Evolutionary conservation across 2,329 filamentous ascomycete species (phyloP).

Genomic region (Sarocladium brachiariae): DNA sequence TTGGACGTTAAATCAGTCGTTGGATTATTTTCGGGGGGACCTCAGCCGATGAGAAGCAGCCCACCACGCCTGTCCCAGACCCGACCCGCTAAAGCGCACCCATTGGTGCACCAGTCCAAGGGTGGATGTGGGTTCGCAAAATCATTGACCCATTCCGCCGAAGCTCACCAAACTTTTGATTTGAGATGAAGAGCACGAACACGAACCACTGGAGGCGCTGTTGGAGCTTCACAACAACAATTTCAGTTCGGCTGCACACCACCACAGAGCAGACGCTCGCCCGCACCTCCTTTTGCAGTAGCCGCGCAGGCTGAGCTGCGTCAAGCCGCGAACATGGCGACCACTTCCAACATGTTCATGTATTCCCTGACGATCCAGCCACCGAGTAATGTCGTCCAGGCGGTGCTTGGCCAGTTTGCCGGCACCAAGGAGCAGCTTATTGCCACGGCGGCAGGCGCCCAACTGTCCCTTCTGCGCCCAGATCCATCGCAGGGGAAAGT

Average conservation of each 20-base stretch:
- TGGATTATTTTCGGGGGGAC: conserved; percentile 16
- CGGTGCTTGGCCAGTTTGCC: conserved; percentile 89
- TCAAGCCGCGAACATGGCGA: conserved; percentile 68
- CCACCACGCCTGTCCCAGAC: background rate
- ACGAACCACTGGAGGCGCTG: background rate
- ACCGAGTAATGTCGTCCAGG: conserved; percentile 81
- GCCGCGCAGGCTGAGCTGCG: conserved; percentile 46
- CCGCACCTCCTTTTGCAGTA: conserved; percentile 14
- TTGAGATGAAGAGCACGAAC: background rate
- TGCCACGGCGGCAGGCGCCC: conserved; percentile 84
- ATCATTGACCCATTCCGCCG: conserved; percentile 26
- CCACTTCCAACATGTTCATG: conserved; percentile 97
- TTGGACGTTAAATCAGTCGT: background rate
- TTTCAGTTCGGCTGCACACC: background rate
- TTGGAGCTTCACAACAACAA: conserved; percentile 8
- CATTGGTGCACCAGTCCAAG: too few relatives aligned
- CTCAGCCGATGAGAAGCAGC: conserved; percentile 19
- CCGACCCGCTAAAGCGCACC: background rate
- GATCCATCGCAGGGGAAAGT: conserved; percentile 82
- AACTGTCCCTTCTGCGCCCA: conserved; percentile 78
- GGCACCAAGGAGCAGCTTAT: conserved; percentile 98
- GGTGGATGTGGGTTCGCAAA: conserved; percentile 24
- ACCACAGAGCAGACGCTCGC: background rate
- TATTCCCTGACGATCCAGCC: conserved; percentile 95
- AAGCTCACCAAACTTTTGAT: conserved; percentile 22